These are phyloP conservation scores for Solanum arcanum DNA, from an alignment of 257 asterid genomes.

Conservation along the genomic window DNA sequence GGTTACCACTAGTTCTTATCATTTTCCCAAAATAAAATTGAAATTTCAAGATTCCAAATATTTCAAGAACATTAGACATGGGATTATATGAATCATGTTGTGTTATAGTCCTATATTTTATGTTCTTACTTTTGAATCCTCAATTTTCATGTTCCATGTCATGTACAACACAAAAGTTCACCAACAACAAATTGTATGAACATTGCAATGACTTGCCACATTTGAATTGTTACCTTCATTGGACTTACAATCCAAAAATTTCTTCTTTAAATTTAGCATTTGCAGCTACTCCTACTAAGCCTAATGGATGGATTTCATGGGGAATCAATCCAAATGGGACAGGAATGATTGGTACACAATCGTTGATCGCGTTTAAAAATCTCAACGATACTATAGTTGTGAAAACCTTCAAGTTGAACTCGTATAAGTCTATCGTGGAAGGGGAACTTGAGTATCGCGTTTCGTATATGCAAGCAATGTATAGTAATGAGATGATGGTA, in stretches of 20 bases:
- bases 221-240: constrained; percentile 54
- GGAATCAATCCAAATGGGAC: constrained; percentile 46
- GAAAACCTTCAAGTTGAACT: constrained; percentile 32
- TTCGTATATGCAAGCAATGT: constrained; percentile 18
- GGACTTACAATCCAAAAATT: constrained; percentile 25
- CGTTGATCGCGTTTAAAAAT: constrained; percentile 40
- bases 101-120: not conserved
- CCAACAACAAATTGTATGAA: constrained; percentile 33
- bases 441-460: not conserved
- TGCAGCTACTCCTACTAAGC: constrained; percentile 44
- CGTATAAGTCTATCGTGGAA: constrained; percentile 23
- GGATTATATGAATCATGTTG: not conserved
- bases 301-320: constrained; percentile 73
- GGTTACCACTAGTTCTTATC: not conserved
- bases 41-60: not conserved
- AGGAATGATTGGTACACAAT: constrained; percentile 62
- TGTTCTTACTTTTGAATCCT: not conserved
- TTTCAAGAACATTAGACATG: not conserved
- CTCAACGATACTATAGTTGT: constrained; percentile 31
- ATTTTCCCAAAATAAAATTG: not conserved
- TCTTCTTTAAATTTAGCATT: constrained; percentile 50
- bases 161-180: constrained; percentile 47
- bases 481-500: constrained; percentile 20
- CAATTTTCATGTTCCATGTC: constrained; percentile 21
- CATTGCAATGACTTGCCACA: constrained; percentile 60